Evolutionary conservation across 208 protist species (phyloP), one percentile per base, ranked within the genome.

Genomic region (Balamuthia mandrillaris): DNA sequence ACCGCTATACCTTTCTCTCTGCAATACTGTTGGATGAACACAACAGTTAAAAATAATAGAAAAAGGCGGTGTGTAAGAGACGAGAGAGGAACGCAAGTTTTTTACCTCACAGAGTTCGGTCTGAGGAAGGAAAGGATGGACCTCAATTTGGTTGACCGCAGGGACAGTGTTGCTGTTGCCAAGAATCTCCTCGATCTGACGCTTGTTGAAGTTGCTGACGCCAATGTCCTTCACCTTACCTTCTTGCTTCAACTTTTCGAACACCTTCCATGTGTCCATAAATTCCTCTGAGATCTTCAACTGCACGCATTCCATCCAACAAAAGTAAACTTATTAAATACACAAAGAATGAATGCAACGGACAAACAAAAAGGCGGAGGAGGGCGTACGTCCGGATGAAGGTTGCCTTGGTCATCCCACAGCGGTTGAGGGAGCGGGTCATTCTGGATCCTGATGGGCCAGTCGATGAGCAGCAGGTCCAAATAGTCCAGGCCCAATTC

Each of bases 361-460:
- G 42, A 47, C 70, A 79, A 4, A 47, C 58, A 47, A n/a, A 12
- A 29, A 39, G 33, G 29, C 39, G 58, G 33, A 60, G 45, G 70
- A 79, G 39, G 16, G 42, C 33, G 42, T 39, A 27, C 21, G 3
- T 79, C 5, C 51, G 42, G 24, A 79, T n/a, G n/a, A n/a, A n/a
- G n/a, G 70, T n/a, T 3, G 2, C 29, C 39, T 79, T 21, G 65
- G 1, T 33, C 29, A 10, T 10, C 41, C 24, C 33, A 37, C 27
- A 82, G 10, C 0, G 75, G 75, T 54, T 68, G 33, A 6, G 75
- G 21, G 37, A 82, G 41, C 51, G 27, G 7, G 16, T 82, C 75
- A 2, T 82, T 54, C 75, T 82, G 52, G 75, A 66, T 66, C 75
- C 65, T 82, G 75, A 82, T 66, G 4, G 75, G 75, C 75, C 75